Conservation (phyloP, 2,329 filamentous ascomycete species). For the Trichoderma sp. region DNA sequence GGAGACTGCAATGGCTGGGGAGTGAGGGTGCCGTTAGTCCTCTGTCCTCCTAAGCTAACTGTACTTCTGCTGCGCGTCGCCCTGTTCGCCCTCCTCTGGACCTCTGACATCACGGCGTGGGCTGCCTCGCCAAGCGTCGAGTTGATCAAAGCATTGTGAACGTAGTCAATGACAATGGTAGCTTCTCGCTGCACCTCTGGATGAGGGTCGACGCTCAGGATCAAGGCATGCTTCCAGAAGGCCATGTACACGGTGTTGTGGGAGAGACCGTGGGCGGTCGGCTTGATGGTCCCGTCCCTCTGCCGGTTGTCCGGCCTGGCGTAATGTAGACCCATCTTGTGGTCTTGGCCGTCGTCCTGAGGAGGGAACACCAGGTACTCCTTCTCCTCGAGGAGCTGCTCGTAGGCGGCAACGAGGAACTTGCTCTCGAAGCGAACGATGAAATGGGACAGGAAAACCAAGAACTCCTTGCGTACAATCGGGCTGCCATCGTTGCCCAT, state of each 20-base stretch:
- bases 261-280: conserved; percentile 63
- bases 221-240: conserved; percentile 90
- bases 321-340: conserved; percentile 66
- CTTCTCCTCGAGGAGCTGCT: conserved; percentile 84
- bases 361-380: conserved; percentile 64
- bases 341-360: conserved; percentile 57
- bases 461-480: conserved; percentile 87
- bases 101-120: conserved; percentile 73
- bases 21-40: conserved; percentile 46
- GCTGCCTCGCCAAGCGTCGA: conserved; percentile 74
- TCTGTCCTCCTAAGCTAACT: conserved; percentile 46
- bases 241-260: conserved; percentile 90
- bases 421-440: conserved; percentile 88
- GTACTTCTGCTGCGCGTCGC: conserved; percentile 49
- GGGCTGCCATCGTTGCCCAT: conserved; percentile 94
- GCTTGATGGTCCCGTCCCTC: conserved; percentile 60
- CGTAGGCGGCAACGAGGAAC: conserved; percentile 87
- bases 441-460: conserved; percentile 93
- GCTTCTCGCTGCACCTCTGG: conserved; percentile 89
- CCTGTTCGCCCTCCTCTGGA: conserved; percentile 56
- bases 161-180: conserved; percentile 79
- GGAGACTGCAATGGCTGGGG: conserved; percentile 55
- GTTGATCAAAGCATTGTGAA: conserved; percentile 75
- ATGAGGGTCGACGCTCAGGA: conserved; percentile 90
- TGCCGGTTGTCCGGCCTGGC: conserved; percentile 58